A percentile compares a stretch with the other conserved stretches of the same genome.
These are phyloP conservation scores for Suillus sp. DNA, from an alignment of 768 basidiomycete genomes.

Conservation along the genomic window DNA sequence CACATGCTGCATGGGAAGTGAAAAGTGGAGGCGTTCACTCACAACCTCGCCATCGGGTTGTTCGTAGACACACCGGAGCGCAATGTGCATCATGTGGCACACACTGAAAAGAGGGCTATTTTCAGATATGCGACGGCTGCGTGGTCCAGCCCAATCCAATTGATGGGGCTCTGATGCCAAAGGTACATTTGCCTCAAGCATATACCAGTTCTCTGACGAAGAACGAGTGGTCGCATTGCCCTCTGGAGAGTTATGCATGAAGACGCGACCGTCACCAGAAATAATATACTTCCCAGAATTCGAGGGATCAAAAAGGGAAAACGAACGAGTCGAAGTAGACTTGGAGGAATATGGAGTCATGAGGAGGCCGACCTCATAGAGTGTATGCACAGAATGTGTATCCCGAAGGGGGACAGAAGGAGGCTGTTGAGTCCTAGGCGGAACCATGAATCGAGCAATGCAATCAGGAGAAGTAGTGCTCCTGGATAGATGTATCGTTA, in stretches of 20 bases:
- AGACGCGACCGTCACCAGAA: slow-evolving; percentile 51
- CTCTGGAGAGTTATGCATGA: slow-evolving; percentile 39
- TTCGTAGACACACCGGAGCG: slow-evolving; percentile 60
- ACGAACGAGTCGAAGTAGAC: slow-evolving; percentile 36
- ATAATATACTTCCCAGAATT: slow-evolving; percentile 52
- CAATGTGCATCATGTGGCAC: slow-evolving; percentile 52
- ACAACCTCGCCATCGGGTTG: slow-evolving; percentile 36
- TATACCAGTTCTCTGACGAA: slow-evolving; percentile 30
- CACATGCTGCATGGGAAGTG: slow-evolving; percentile 55
- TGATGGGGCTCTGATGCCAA: slow-evolving; percentile 18
- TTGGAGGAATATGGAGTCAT: slow-evolving; percentile 18
- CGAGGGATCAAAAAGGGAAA: slow-evolving; percentile 50
- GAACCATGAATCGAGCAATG: slow-evolving; percentile 54
- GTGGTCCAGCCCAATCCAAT: slow-evolving; percentile 34
- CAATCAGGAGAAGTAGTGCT: slow-evolving; percentile 44
- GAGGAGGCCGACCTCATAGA: slow-evolving; percentile 50
- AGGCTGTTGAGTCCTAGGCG: slow-evolving; percentile 59
- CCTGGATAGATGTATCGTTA: slow-evolving; percentile 33
- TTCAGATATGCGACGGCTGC: slow-evolving; percentile 44
- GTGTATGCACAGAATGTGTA: slow-evolving; percentile 49
- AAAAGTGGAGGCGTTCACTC: slow-evolving; percentile 35
- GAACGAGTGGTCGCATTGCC: slow-evolving; percentile 16
- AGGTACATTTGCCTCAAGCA: slow-evolving; percentile 25
- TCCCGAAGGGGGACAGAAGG: slow-evolving; percentile 59
- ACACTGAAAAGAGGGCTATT: slow-evolving; percentile 60